Percentiles rank a stretch among this genome's conserved stretches.
These are phyloP conservation scores for Zygosaccharomyces pseudobailii DNA, from an alignment of 1,139 yeast genomes.

Conservation along the genomic window DNA sequence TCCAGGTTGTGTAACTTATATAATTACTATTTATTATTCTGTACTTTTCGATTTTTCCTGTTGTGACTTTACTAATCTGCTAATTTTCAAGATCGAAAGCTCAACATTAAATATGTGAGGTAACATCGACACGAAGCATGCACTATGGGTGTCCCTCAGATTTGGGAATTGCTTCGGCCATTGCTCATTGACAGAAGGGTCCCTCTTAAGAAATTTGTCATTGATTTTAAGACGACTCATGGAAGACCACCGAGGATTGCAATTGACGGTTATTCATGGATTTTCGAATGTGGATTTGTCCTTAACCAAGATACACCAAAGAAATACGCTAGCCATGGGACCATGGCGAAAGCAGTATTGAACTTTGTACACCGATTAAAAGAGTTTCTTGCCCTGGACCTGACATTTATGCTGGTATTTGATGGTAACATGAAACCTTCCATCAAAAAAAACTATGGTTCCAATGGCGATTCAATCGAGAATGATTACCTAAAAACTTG, in stretches of 20 bases:
- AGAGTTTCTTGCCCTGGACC: slow-evolving; percentile 48
- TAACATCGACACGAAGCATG: neutral
- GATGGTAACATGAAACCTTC: slow-evolving; percentile 65
- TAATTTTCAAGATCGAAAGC: neutral
- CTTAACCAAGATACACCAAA: slow-evolving; percentile 9
- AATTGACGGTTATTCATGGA: slow-evolving; percentile 66
- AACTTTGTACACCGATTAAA: slow-evolving; percentile 51
- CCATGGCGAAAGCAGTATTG: slow-evolving; percentile 29
- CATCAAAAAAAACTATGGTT: slow-evolving; percentile 36
- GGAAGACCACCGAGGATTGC: slow-evolving; percentile 56
- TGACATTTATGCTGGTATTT: slow-evolving; percentile 62
- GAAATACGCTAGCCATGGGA: slow-evolving; percentile 20
- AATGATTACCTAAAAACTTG: neutral
- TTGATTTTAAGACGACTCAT: slow-evolving; percentile 38
- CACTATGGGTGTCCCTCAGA: slow-evolving; percentile 53
- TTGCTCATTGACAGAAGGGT: slow-evolving; percentile 40
- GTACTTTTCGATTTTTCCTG: neutral
- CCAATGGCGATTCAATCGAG: neutral
- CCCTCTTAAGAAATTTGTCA: slow-evolving; percentile 43
- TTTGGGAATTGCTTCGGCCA: slow-evolving; percentile 50
- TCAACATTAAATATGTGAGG: neutral
- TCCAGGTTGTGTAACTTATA: neutral
- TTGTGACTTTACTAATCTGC: neutral
- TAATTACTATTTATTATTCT: slow-evolving; percentile 1
- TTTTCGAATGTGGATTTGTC: slow-evolving; percentile 47